Conservation (phyloP, 225 moss, liverwort and hornwort species). For the Pseudoscleropodium purum region DNA sequence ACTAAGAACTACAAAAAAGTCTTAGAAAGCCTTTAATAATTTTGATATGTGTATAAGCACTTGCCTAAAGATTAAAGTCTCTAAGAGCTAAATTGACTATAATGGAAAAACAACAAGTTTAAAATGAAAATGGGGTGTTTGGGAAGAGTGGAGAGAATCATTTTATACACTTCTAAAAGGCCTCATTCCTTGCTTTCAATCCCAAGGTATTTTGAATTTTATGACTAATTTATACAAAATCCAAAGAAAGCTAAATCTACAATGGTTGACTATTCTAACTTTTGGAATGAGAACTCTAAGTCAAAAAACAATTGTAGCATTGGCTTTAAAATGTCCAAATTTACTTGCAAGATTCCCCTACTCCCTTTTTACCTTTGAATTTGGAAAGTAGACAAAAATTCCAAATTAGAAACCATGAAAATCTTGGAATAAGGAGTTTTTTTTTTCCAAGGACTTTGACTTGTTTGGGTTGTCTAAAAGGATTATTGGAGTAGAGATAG, state of each 20-base stretch:
- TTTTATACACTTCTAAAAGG: not conserved
- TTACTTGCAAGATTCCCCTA: accelerated
- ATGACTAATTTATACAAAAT: too few species aligned
- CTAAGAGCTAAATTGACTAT: too few species aligned
- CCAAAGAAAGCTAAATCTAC: not conserved
- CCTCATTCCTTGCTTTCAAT: accelerated
- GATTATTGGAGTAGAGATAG: not conserved
- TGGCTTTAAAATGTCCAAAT: accelerated
- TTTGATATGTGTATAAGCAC: accelerated
- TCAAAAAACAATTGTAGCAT: accelerated
- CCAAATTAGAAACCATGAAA: not conserved
- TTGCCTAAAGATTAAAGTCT: not conserved
- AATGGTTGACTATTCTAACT: not conserved
- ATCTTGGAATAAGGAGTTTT: not conserved
- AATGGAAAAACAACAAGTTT: not conserved
- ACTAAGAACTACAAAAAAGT: not conserved
- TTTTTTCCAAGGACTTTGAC: not conserved
- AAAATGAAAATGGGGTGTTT: not conserved
- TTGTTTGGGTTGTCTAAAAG: accelerated
- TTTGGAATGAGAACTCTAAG: not conserved
- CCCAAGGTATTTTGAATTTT: too few species aligned
- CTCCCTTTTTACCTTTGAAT: not conserved
- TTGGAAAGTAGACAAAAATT: not conserved
- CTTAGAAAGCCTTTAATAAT: not conserved
- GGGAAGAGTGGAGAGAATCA: accelerated